Conservation (phyloP, 768 basidiomycete genomes). For the Tylopilus subfusipes region DNA sequence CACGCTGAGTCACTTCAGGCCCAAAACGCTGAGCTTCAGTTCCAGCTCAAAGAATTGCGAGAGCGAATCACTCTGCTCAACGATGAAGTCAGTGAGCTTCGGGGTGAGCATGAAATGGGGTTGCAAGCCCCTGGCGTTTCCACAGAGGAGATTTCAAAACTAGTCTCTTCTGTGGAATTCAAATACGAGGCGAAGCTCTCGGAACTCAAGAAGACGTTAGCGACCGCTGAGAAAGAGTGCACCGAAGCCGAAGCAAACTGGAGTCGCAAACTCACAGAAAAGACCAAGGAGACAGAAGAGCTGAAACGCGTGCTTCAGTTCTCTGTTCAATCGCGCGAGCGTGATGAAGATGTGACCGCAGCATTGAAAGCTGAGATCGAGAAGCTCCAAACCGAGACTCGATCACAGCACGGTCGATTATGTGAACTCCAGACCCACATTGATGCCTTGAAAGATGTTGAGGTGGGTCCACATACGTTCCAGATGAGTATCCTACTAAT, state of each 20-base stretch:
- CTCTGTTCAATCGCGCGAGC: conserved; percentile 56
- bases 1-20: conserved; percentile 72
- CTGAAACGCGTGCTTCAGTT: conserved; percentile 57
- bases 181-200: conserved; percentile 74
- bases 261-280: conserved; percentile 79
- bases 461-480: conserved; percentile 46
- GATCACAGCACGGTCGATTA: conserved; percentile 48
- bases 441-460: conserved; percentile 50
- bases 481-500: not conserved
- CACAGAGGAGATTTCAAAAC: conserved; percentile 65
- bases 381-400: conserved; percentile 45
- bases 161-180: conserved; percentile 69
- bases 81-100: conserved; percentile 66
- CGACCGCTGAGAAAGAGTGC: conserved; percentile 73
- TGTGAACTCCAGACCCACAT: conserved; percentile 52
- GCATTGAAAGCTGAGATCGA: conserved; percentile 55
- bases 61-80: conserved; percentile 69
- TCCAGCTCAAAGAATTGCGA: conserved; percentile 76
- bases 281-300: conserved; percentile 72
- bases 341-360: conserved; percentile 49
- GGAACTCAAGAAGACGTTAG: conserved; percentile 65
- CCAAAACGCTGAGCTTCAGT: conserved; percentile 80
- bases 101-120: conserved; percentile 50
- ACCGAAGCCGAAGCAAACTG: conserved; percentile 86
- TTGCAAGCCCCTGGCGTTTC: conserved; percentile 42